phyloP scores from a whole-genome alignment of 1,139 yeast species.

The Yamadazyma pseudoaaseri region DNA sequence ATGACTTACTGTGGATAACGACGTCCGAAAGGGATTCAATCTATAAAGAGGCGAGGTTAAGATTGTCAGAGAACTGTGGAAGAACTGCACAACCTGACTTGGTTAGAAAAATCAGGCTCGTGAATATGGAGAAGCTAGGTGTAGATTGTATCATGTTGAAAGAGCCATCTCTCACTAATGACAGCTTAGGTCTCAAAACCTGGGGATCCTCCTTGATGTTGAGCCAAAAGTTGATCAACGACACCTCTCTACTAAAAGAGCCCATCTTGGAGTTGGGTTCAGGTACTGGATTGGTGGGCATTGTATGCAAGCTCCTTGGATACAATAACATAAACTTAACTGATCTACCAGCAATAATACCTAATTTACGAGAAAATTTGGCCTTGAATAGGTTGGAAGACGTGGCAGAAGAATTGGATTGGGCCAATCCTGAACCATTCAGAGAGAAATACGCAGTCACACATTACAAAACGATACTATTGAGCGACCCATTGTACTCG shows the following conservation, averaged over 20 bases:
- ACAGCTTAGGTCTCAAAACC: constrained; percentile 86
- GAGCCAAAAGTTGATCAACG: constrained; percentile 49
- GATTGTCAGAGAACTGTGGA: constrained; percentile 84
- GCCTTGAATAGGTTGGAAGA: constrained; percentile 42
- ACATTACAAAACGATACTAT: constrained; percentile 56
- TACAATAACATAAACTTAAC: constrained; percentile 55
- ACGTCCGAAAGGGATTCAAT: constrained; percentile 41
- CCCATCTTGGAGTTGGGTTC: constrained; percentile 81
- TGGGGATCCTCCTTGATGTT: constrained; percentile 91
- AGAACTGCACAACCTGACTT: constrained; percentile 80
- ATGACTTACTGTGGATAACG: constrained; percentile 51
- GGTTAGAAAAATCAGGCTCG: constrained; percentile 45
- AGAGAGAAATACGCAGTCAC: constrained; percentile 17
- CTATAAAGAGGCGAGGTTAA: constrained; percentile 53
- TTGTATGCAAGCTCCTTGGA: constrained; percentile 54
- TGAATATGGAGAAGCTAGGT: constrained; percentile 22
- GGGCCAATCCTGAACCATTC: constrained; percentile 61
- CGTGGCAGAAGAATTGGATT: constrained; percentile 62
- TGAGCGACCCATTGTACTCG: constrained; percentile 90
- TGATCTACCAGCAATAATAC: constrained; percentile 75
- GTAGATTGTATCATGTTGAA: constrained; percentile 43
- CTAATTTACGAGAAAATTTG: constrained; percentile 62
- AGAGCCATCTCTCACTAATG: constrained; percentile 87
- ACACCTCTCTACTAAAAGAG: constrained; percentile 23
- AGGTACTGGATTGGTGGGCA: constrained; percentile 91